Conservation (phyloP, 78 protist genomes). For the Dictyostelium firmibasis region DNA sequence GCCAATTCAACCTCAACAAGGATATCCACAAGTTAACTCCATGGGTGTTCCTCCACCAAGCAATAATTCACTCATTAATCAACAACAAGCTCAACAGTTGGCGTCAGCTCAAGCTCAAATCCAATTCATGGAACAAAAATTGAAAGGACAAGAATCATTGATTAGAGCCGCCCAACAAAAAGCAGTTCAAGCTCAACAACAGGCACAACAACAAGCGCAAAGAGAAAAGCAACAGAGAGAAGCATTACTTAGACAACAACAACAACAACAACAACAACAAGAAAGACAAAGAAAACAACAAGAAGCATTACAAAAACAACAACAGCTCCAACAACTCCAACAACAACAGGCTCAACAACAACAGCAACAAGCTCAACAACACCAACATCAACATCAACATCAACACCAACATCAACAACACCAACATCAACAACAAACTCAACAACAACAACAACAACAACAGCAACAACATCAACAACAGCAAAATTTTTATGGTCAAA, state of each 20-base stretch:
- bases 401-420: slow-evolving; percentile 18
- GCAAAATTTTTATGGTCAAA: background rate
- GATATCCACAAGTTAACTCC: background rate
- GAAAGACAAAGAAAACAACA: slow-evolving; percentile 35
- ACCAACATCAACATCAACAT: background rate
- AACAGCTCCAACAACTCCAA: slow-evolving; percentile 9
- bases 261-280: background rate
- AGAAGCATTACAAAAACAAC: background rate
- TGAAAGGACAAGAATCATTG: background rate
- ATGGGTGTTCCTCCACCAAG: background rate
- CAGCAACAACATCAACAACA: background rate
- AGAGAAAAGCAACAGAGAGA: background rate
- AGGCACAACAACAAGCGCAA: slow-evolving; percentile 22
- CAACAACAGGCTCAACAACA: slow-evolving; percentile 30
- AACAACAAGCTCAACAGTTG: slow-evolving; percentile 6
- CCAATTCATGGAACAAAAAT: background rate
- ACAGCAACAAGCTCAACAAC: background rate
- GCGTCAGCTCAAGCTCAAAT: slow-evolving; percentile 2
- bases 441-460: background rate
- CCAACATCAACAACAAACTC: background rate
- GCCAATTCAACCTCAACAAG: background rate
- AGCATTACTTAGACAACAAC: slow-evolving; percentile 3
- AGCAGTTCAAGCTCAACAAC: slow-evolving; percentile 17
- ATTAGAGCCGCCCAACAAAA: background rate
- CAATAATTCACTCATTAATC: background rate